A percentile compares a stretch with the other conserved stretches of the same genome.
These are phyloP conservation scores for Plenodomus lindquistii DNA, from an alignment of 2,329 filamentous ascomycete genomes.

Conservation along the genomic window DNA sequence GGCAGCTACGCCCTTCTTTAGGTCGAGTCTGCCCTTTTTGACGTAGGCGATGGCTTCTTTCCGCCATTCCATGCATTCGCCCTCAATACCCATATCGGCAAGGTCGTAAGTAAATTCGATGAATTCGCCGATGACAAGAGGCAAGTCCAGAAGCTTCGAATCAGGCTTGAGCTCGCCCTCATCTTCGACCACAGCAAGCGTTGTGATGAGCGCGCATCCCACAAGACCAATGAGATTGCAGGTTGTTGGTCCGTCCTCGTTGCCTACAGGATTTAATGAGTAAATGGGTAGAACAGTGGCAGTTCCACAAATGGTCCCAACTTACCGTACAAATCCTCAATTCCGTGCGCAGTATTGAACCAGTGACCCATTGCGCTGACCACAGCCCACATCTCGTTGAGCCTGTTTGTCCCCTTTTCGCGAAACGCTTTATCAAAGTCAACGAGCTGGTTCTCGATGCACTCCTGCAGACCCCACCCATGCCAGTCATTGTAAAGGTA, in stretches of 20 bases:
- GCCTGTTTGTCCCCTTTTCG: conserved; percentile 1
- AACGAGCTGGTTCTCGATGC: conserved; percentile 18
- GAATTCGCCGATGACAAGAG: conserved; percentile 21
- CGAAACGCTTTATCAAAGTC: conserved; percentile 18
- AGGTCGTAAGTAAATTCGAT: conserved; percentile 13
- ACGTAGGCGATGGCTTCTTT: conserved; percentile 15
- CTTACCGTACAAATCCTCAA: conserved; percentile 3
- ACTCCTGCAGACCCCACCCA: conserved; percentile 17
- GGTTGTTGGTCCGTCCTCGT: conserved; percentile 14
- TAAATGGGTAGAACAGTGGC: background rate
- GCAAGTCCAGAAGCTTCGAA: conserved; percentile 20
- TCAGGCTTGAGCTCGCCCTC: conserved; percentile 20
- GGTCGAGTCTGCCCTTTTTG: conserved; percentile 17
- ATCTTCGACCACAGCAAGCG: conserved; percentile 14
- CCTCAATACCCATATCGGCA: conserved; percentile 20
- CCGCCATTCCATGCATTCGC: conserved; percentile 13
- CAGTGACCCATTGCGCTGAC: conserved; percentile 18
- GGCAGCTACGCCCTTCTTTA: conserved; percentile 8
- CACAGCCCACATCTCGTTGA: conserved; percentile 20
- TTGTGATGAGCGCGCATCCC: conserved; percentile 21
- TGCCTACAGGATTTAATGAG: conserved; percentile 2
- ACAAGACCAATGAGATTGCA: conserved; percentile 11
- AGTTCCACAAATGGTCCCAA: too few relatives aligned
- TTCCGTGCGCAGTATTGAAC: conserved; percentile 7
- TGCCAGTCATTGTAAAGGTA: conserved; percentile 16